Percentiles rank a stretch among this genome's conserved stretches.
Evolutionary conservation across 2,329 filamentous ascomycete species (phyloP).

Genomic region (Botryotinia globosa): DNA sequence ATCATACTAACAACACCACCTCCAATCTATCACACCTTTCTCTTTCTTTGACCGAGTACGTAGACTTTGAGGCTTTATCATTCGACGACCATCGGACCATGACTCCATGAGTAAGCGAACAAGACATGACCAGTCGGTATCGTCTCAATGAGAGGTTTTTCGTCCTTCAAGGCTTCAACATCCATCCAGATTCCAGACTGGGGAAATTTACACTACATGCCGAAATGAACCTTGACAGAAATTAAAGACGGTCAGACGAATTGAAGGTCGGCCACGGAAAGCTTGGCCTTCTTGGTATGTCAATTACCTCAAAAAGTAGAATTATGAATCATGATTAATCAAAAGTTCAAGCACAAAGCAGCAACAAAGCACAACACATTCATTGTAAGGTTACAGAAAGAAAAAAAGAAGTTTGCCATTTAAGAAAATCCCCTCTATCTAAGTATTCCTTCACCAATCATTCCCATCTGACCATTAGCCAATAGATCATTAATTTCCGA

Average conservation of each 20-base stretch:
- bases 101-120: neutral
- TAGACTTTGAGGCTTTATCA: neutral
- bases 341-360: neutral
- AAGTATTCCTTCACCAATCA: neutral
- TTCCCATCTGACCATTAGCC: neutral
- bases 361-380: neutral
- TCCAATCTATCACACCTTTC: neutral
- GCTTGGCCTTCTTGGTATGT: constrained; percentile 15
- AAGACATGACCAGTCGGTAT: neutral
- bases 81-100: neutral
- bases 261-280: constrained; percentile 4
- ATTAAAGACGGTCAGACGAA: neutral
- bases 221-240: neutral
- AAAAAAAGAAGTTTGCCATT: neutral
- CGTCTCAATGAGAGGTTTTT: neutral
- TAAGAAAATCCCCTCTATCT: neutral
- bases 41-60: neutral
- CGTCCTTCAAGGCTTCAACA: neutral
- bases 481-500: constrained; percentile 11
- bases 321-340: constrained; percentile 10
- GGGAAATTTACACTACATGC: neutral
- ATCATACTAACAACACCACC: neutral
- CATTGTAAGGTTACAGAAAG: neutral
- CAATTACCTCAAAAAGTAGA: neutral
- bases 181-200: neutral